phyloP scores from a whole-genome alignment of 1,139 yeast genomes.

The Nakaseomyces kungkrabaensis region DNA sequence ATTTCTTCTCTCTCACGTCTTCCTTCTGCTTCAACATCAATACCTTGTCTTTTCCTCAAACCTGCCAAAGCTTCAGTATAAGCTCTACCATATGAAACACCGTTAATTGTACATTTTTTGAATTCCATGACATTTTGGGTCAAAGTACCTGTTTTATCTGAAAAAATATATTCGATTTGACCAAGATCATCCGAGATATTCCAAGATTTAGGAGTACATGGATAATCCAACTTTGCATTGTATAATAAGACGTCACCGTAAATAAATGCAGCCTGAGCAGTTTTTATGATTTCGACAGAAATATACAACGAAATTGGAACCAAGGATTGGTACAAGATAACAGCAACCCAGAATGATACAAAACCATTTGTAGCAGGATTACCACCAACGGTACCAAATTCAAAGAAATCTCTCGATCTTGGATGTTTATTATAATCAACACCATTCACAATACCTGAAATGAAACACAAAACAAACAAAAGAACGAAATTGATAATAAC shows the following conservation, averaged over 20 bases:
- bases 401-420: constrained; percentile 61
- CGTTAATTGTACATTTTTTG: constrained; percentile 83
- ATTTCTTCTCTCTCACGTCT: constrained; percentile 55
- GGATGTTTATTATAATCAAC: constrained; percentile 45
- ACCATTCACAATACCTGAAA: constrained; percentile 79
- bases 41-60: constrained; percentile 75
- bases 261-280: constrained; percentile 88
- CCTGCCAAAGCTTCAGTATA: constrained; percentile 96
- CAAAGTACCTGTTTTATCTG: constrained; percentile 94
- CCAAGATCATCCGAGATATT: constrained; percentile 95
- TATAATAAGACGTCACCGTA: constrained; percentile 84
- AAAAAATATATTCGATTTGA: constrained; percentile 88
- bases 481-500: constrained; percentile 70
- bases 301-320: constrained; percentile 93
- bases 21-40: constrained; percentile 63
- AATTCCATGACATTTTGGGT: constrained; percentile 97
- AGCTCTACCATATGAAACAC: constrained; percentile 80
- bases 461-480: constrained; percentile 68
- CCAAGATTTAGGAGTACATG: constrained; percentile 96
- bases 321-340: constrained; percentile 81
- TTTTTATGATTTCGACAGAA: constrained; percentile 89
- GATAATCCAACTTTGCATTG: constrained; percentile 75
- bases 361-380: constrained; percentile 67
- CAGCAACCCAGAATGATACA: constrained; percentile 77
- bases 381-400: constrained; percentile 51